These are phyloP conservation scores for Protostelium mycophagum DNA, from an alignment of 78 protist genomes.

Conservation along the genomic window DNA sequence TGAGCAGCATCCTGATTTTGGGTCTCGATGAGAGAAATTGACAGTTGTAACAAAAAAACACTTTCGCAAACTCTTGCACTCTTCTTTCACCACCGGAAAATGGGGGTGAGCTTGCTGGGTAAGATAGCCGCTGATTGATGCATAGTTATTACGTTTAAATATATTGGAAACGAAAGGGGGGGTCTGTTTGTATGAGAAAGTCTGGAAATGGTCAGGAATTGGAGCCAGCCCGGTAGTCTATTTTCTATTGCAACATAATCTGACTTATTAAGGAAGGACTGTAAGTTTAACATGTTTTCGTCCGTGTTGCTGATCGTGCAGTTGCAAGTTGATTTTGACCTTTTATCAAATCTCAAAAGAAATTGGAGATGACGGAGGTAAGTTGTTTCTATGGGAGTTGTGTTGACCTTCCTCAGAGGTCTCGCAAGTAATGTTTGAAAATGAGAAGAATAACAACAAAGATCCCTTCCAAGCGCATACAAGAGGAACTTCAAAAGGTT, in stretches of 20 bases:
- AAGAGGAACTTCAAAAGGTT: neutral
- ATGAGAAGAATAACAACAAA: neutral
- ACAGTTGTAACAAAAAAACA: no score
- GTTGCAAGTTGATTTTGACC: neutral
- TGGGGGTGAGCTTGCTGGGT: no score
- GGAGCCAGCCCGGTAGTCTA: neutral
- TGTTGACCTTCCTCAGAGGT: neutral
- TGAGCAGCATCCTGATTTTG: no score
- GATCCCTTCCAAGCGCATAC: neutral
- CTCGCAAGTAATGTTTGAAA: neutral
- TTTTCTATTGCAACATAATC: neutral
- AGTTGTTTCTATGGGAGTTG: neutral
- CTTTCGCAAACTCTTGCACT: no score
- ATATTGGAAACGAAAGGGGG: neutral
- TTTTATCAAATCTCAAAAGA: neutral
- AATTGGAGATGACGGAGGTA: neutral
- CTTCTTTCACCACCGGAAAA: no score
- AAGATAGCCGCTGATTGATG: no score
- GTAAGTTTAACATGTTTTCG: neutral
- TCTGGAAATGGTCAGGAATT: neutral
- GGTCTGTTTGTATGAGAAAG: neutral
- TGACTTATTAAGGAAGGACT: neutral
- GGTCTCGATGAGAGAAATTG: no score
- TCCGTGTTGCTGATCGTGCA: neutral
- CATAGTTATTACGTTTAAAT: neutral